A percentile compares a stretch with the other conserved stretches of the same genome.
Evolutionary conservation across 306 rosid genomes (phyloP).

Genomic region (Vigna nakashimae): DNA sequence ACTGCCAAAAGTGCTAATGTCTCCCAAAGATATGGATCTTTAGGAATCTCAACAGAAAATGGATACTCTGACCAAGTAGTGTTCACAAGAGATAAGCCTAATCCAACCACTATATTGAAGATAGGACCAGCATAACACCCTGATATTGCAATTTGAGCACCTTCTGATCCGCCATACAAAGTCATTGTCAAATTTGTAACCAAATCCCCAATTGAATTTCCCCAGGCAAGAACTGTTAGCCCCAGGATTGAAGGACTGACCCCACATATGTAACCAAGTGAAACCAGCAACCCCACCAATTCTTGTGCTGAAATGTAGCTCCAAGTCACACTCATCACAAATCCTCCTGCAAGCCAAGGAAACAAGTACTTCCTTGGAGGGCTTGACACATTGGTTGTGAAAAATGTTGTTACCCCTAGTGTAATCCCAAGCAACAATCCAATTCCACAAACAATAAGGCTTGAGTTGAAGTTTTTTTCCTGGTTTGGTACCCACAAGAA

Average conservation of each 20-base stretch:
- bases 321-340: conserved; percentile 67
- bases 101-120: conserved; percentile 55
- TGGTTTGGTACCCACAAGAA: conserved; percentile 32
- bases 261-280: conserved; percentile 71
- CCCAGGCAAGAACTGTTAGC: conserved; percentile 91
- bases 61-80: conserved; percentile 55
- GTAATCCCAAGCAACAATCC: conserved; percentile 48
- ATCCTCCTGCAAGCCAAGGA: conserved; percentile 62
- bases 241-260: conserved; percentile 84
- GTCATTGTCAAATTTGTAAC: conserved; percentile 62
- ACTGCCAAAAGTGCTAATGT: conserved; percentile 53
- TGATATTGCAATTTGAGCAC: conserved; percentile 60
- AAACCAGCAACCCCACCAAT: conserved; percentile 56
- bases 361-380: conserved; percentile 56
- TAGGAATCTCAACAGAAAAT: conserved; percentile 47
- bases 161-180: conserved; percentile 56
- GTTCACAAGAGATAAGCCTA: conserved; percentile 55
- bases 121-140: conserved; percentile 73
- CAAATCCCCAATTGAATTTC: conserved; percentile 76
- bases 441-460: conserved; percentile 46
- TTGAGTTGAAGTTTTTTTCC: conserved; percentile 37
- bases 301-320: conserved; percentile 65
- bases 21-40: conserved; percentile 62
- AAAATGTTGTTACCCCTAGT: conserved; percentile 43
- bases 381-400: conserved; percentile 47